Evolutionary conservation across 306 rosid species (phyloP), one percentile per base, ranked within the genome.

Genomic region (Cicer chorassanicum): DNA sequence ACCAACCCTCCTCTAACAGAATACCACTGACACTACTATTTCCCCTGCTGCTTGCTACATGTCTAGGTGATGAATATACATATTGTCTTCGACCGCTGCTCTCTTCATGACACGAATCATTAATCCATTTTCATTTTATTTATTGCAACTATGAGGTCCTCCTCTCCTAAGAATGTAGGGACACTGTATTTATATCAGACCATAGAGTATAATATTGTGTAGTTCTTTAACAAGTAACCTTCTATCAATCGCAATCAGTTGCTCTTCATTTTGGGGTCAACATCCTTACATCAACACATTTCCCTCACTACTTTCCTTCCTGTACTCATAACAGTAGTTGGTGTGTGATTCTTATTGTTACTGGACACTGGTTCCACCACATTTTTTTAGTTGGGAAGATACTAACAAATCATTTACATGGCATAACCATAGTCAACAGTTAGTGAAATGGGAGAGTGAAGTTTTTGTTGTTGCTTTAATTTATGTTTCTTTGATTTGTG

Each of bases 401-500:
- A 29, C 36, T 29, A 29, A 29, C 36, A 29, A 29, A 4, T 29
- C 36, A 29, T 29, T 29, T 29, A 4, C 36, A 29, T 29, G 36
- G 43, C 63, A 10, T 36, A 39, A 39, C n/a, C 40, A 21, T 45
- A 39, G 48, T 11, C 38, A 7, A 14, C 44, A 19, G 13, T 11
- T n/a, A 14, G 29, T 56, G 50, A 46, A 56, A 10, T 21, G 21
- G 13, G 62, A 21, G 62, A 19, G 62, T 18, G 38, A 59, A 24
- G 62, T 54, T 21, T 71, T 60, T 71, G 6, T 42, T 65, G 10
- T 65, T 74, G 68, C 66, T 41, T 39, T 60, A 41, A 53, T 46
- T 60, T 60, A 3, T 50, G 75, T 67, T 72, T 81, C 14, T 70
- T 54, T 43, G 29, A 45, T 73, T 75, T 44, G 68, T 76, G 7